A percentile compares a stretch with the other conserved stretches of the same genome.
Conservation (phyloP, 805 yeast species). For the Nakazawaea populi region DNA sequence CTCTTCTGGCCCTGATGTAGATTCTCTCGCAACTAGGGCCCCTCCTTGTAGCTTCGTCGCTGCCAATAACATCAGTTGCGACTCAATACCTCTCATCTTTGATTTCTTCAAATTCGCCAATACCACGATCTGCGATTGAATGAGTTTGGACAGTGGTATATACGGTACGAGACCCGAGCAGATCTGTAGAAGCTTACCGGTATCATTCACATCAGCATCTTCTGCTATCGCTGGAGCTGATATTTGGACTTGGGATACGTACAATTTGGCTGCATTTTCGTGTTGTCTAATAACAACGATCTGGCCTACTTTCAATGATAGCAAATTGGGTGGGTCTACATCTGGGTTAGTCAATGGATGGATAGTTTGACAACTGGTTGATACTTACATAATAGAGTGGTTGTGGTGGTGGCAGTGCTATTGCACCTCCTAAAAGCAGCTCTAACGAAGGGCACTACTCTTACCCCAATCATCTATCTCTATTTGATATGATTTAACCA, state of each 20-base stretch:
- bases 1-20: constrained; percentile 12
- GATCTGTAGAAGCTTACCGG: constrained; percentile 28
- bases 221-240: constrained; percentile 4
- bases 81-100: constrained; percentile 55
- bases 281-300: constrained; percentile 41
- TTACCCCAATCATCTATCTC: background rate
- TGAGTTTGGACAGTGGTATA: constrained; percentile 32
- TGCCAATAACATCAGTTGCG: constrained; percentile 67
- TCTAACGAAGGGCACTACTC: background rate
- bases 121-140: constrained; percentile 40
- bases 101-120: constrained; percentile 54
- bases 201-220: background rate
- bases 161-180: constrained; percentile 54
- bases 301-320: constrained; percentile 38
- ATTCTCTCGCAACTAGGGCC: no score
- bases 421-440: background rate
- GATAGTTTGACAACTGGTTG: no score
- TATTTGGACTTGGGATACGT: constrained; percentile 44
- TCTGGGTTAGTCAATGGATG: no score
- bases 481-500: no score
- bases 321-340: constrained; percentile 17
- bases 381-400: no score
- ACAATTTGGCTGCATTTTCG: constrained; percentile 53
- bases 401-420: background rate
- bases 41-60: constrained; percentile 22